Base-by-base conservation (phyloP, 805 yeast genomes). In the Yamadazyma takamatsuzukensis region DNA sequence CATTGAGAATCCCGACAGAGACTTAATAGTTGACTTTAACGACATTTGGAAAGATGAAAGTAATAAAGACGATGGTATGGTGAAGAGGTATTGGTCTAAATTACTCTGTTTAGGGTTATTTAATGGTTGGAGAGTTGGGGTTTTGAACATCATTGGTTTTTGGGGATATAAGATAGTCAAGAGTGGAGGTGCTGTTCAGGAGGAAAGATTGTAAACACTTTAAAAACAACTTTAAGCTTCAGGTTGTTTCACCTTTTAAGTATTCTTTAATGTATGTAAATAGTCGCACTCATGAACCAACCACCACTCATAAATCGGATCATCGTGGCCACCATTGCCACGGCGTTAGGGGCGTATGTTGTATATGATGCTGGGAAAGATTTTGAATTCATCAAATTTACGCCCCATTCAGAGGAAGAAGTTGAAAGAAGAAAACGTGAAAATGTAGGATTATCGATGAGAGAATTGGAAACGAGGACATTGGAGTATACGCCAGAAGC, bases 121-220 rank as follows among this genome's bases (percentile, higher is more conserved):
- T 70, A 74, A 90, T 45, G 98, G 97, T 22, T 90, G 97, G 97
- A 75, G 86, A 54, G 79, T 87, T 25, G 94, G 95, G 18, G 67
- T 84, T 8, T 56, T 87, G 37, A 86, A 90, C 40, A 74, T 85
- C 3, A 56, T 84, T 30, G 93, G 95, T 8, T 80, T 81, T 32
- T 90, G 94, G 83, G 89, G 95, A 2, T 70, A 83, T 44, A 70
- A 74, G 33, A 60, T 83, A 32, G 50, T 82, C 43, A 64, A 67
- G 43, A 68, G 63, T 37, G 74, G 76, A 14, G 41, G 55, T 8
- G 74, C 67, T 26, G 36, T 56, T 26, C 48, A 42, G 30, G 63
- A 57, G 37, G 67, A 61, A 35, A 43, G 56, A 30, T 48, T 60
- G 23, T 59, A 40, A 31, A 13, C 14, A 24, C 5, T 24, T 21